Evolutionary conservation across 176 grass and related monocot species (phyloP).

Genomic region (Ensete ventricosum): DNA sequence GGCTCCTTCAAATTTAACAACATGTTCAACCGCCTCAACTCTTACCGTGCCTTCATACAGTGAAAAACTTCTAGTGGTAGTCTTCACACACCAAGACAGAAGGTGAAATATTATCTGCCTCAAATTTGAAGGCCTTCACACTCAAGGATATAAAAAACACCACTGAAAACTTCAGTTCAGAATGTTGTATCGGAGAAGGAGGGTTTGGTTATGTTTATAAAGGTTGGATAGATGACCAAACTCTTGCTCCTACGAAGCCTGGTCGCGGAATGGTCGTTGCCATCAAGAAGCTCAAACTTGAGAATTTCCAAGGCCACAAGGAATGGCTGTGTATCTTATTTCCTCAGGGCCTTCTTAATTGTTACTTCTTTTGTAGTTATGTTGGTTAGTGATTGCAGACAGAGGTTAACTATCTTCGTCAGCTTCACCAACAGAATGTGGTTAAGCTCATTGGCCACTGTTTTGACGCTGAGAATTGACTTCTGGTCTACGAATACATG

Average conservation of each 20-base stretch:
- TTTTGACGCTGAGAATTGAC: conserved; percentile 7
- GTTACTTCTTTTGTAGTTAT: background rate
- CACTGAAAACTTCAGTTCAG: conserved; percentile 1
- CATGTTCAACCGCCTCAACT: conserved; percentile 6
- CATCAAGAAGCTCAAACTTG: too few relatives aligned
- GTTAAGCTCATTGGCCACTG: conserved; percentile 20
- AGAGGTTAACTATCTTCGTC: conserved; percentile 17
- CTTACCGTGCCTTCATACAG: background rate
- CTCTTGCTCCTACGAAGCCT: background rate
- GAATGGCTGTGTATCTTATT: background rate
- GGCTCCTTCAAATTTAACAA: background rate
- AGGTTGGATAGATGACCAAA: background rate
- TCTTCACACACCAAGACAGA: background rate
- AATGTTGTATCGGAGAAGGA: conserved; percentile 9
- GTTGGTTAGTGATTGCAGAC: conserved; percentile 1
- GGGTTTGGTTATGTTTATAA: background rate
- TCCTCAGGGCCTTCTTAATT: background rate
- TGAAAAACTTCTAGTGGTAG: background rate
- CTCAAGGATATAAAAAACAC: conserved; percentile 8
- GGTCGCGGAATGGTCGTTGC: conserved; percentile 11
- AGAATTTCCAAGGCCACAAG: too few relatives aligned
- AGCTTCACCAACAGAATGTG: conserved; percentile 21
- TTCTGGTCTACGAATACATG: conserved; percentile 15
- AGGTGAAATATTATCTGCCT: conserved; percentile 5
- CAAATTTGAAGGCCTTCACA: conserved; percentile 9